Evolutionary conservation across 129 eudicot species (phyloP).

Genomic region (Centaurea solstitialis): DNA sequence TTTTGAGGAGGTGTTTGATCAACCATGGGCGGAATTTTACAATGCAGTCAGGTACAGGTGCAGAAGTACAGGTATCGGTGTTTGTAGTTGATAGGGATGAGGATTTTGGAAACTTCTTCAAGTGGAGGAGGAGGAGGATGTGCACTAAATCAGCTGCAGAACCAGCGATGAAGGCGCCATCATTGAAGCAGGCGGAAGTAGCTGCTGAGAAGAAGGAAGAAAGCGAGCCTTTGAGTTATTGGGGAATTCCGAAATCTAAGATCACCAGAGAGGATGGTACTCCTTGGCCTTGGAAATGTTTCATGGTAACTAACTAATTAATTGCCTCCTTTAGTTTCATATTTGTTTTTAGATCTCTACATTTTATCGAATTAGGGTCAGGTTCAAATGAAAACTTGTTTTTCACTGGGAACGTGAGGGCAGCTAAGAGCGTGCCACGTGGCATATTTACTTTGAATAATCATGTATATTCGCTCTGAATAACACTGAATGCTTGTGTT

Average conservation of each 20-base stretch:
- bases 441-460: no score
- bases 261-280: slow-evolving; percentile 72
- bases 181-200: slow-evolving; percentile 30
- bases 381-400: no score
- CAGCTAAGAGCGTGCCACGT: no score
- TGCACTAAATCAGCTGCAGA: slow-evolving; percentile 34
- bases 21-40: slow-evolving; percentile 27
- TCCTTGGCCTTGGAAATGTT: slow-evolving; percentile 97
- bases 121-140: slow-evolving; percentile 60
- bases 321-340: background rate
- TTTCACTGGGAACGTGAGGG: background rate
- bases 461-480: no score
- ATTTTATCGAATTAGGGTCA: background rate
- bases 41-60: background rate
- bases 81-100: slow-evolving; percentile 25
- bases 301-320: slow-evolving; percentile 70
- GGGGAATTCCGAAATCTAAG: slow-evolving; percentile 70
- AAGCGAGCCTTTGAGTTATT: slow-evolving; percentile 58
- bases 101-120: slow-evolving; percentile 24
- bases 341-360: background rate
- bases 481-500: no score
- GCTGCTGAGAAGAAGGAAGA: slow-evolving; percentile 34
- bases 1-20: slow-evolving; percentile 41
- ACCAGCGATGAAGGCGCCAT: slow-evolving; percentile 30
- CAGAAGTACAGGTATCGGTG: no score